Evolutionary conservation across 768 basidiomycete species (phyloP).

Genomic region (Coprinopsis cinerea): DNA sequence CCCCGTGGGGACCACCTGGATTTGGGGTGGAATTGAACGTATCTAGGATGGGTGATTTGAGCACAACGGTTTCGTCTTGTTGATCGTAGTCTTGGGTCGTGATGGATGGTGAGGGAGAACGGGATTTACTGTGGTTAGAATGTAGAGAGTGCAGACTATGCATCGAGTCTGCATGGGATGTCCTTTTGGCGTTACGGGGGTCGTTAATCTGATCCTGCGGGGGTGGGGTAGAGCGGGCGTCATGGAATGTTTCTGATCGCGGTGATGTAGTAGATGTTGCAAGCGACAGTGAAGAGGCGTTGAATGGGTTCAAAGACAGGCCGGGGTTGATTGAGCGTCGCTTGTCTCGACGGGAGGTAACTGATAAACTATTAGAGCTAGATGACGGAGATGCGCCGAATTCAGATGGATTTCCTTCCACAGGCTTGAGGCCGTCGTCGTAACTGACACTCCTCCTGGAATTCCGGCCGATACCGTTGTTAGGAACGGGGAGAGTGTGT

Average conservation of each 20-base stretch:
- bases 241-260: slow-evolving; percentile 23
- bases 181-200: slow-evolving; percentile 17
- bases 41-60: slow-evolving; percentile 24
- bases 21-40: slow-evolving; percentile 15
- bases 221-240: slow-evolving; percentile 22
- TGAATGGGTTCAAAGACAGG: slow-evolving; percentile 30
- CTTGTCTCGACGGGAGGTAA: slow-evolving; percentile 36
- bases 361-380: slow-evolving; percentile 26
- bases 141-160: slow-evolving; percentile 22
- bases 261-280: slow-evolving; percentile 25
- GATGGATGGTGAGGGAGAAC: slow-evolving; percentile 33
- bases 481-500: slow-evolving; percentile 35
- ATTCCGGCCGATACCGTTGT: slow-evolving; percentile 13
- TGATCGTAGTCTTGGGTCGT: slow-evolving; percentile 24
- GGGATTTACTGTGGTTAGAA: slow-evolving; percentile 12
- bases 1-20: slow-evolving; percentile 12
- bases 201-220: slow-evolving; percentile 8
- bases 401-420: slow-evolving; percentile 17
- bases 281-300: slow-evolving; percentile 16
- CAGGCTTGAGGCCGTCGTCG: slow-evolving; percentile 39
- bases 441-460: slow-evolving; percentile 33
- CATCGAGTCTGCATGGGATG: slow-evolving; percentile 26
- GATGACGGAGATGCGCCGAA: slow-evolving; percentile 12
- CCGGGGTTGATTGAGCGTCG: slow-evolving; percentile 47
- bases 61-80: slow-evolving; percentile 36